Conservation (phyloP, 495 filamentous ascomycete species). For the Mycothermus thermophilus region DNA sequence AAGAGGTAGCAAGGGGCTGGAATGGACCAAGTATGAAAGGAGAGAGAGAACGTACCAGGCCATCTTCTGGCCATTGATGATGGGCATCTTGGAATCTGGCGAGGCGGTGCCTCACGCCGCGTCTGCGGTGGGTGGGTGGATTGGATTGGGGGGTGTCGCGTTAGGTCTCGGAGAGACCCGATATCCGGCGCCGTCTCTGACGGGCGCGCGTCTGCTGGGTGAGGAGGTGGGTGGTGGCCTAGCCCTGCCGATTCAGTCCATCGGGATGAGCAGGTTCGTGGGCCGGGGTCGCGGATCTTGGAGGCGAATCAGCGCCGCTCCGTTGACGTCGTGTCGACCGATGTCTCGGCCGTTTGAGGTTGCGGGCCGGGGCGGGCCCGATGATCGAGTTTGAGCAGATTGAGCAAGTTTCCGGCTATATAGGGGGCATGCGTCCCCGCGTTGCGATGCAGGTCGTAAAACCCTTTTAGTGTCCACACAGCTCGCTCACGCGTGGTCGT, state of each 20-base stretch:
- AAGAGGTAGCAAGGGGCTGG: slow-evolving; percentile 1
- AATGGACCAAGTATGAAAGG: slow-evolving; percentile 5
- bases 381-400: background rate
- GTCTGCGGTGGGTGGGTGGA: slow-evolving; percentile 4
- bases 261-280: background rate
- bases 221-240: background rate
- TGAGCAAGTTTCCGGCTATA: slow-evolving; percentile 1
- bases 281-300: background rate
- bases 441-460: background rate
- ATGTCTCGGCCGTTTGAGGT: background rate
- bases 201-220: background rate
- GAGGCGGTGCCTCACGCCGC: background rate
- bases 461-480: no score
- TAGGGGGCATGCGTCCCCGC: slow-evolving; percentile 1
- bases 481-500: no score
- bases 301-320: slow-evolving; percentile 1
- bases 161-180: background rate
- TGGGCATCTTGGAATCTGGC: slow-evolving; percentile 31
- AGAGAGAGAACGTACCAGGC: slow-evolving; percentile 35
- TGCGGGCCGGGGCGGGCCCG: background rate
- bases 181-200: background rate
- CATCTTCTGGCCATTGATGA: slow-evolving; percentile 45
- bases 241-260: background rate
- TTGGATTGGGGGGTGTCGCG: background rate
- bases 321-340: background rate